Evolutionary conservation across 2,329 filamentous ascomycete genomes (phyloP).

Genomic region (Alternaria ventricosa): DNA sequence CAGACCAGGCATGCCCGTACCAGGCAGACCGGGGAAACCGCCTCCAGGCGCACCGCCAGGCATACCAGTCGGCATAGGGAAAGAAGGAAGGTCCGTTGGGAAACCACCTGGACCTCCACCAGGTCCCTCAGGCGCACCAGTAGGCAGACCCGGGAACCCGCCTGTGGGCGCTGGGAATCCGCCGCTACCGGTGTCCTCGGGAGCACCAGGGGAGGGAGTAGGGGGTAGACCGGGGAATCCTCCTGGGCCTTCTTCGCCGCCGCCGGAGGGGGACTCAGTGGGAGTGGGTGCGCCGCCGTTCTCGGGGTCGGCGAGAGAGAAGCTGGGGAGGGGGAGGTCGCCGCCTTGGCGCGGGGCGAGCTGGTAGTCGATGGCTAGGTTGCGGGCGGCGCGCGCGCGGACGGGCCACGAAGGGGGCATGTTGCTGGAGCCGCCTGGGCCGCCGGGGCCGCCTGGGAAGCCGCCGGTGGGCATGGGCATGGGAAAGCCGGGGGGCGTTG

Average conservation of each 20-base stretch:
- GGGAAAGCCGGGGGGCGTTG: slow-evolving; percentile 5
- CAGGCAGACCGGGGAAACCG: slow-evolving; percentile 2
- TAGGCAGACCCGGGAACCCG: not conserved
- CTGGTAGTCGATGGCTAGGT: slow-evolving; percentile 22
- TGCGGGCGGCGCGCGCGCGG: not conserved
- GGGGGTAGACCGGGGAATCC: not conserved
- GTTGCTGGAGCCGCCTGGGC: not conserved
- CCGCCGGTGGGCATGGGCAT: slow-evolving; percentile 7
- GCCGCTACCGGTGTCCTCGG: not conserved
- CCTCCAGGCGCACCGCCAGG: slow-evolving; percentile 4
- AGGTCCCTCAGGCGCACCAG: not conserved
- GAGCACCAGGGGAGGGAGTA: not conserved
- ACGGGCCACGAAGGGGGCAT: not conserved
- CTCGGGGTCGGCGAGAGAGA: slow-evolving; percentile 16
- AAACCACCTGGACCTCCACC: not conserved
- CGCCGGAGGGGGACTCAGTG: not conserved
- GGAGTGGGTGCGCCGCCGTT: not conserved
- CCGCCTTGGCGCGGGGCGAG: slow-evolving; percentile 20
- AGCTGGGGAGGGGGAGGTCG: slow-evolving; percentile 12
- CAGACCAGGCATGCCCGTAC: slow-evolving; percentile 4
- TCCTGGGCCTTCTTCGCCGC: not conserved
- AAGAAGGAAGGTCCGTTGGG: slow-evolving; percentile 4
- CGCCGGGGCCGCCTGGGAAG: not conserved
- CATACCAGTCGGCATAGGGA: slow-evolving; percentile 1
- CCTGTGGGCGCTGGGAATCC: not conserved